A percentile compares a stretch with the other conserved stretches of the same genome.
Evolutionary conservation across 805 yeast genomes (phyloP).

Genomic region (Lipomyces mesembrius): DNA sequence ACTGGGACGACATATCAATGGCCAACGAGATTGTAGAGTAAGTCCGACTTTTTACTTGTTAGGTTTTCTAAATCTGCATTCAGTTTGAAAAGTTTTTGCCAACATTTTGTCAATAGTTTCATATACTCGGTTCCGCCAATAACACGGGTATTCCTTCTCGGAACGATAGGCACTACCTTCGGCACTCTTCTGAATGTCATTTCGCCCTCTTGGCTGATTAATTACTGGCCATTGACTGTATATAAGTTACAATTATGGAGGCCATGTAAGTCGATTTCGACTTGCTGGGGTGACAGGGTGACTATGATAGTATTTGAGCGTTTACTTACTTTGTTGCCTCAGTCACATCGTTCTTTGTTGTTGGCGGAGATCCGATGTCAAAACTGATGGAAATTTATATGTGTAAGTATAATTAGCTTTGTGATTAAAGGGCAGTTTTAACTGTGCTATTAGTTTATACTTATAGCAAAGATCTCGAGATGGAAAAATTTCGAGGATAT

Average conservation of each 20-base stretch:
- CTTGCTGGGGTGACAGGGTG: no score
- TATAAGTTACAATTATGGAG: conserved; percentile 30
- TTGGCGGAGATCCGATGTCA: conserved; percentile 37
- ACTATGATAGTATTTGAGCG: neutral
- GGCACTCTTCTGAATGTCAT: conserved; percentile 32
- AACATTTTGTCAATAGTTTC: conserved; percentile 19
- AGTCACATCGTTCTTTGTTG: conserved; percentile 37
- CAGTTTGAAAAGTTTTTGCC: neutral
- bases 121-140: conserved; percentile 36
- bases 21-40: conserved; percentile 36
- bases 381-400: conserved; percentile 39
- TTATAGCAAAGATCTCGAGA: conserved; percentile 39
- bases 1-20: conserved; percentile 13
- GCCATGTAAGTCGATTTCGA: conserved; percentile 31
- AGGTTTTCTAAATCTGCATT: neutral
- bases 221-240: conserved; percentile 36
- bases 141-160: conserved; percentile 34
- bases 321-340: neutral
- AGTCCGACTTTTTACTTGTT: neutral
- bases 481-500: conserved; percentile 35
- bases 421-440: neutral
- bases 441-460: conserved; percentile 34
- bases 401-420: conserved; percentile 23
- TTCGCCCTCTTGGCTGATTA: conserved; percentile 26
- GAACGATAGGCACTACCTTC: conserved; percentile 35